phyloP scores from a whole-genome alignment of 495 filamentous ascomycete species.

The Hypomontagnella monticulosa region DNA sequence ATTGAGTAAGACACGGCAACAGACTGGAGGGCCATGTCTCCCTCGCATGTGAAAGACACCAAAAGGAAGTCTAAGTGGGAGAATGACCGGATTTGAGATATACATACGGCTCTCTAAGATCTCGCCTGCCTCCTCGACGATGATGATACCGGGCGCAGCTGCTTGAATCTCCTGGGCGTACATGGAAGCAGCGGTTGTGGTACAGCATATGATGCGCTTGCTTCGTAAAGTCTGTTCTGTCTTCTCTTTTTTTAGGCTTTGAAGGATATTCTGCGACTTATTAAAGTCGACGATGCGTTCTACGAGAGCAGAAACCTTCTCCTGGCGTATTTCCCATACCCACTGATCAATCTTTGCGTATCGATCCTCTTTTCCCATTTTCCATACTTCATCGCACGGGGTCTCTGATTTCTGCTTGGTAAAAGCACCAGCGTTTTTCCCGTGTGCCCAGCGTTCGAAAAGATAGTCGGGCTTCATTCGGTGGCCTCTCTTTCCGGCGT shows the following conservation, averaged over 20 bases:
- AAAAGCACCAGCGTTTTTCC: conserved; percentile 58
- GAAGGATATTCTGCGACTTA: conserved; percentile 51
- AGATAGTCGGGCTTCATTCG: conserved; percentile 62
- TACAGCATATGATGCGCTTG: conserved; percentile 77
- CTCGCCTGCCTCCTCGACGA: conserved; percentile 85
- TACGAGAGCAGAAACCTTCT: conserved; percentile 56
- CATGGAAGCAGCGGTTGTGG: conserved; percentile 78
- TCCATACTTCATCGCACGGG: conserved; percentile 61
- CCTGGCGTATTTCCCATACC: conserved; percentile 59
- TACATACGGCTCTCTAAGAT: conserved; percentile 68
- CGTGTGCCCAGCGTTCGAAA: conserved; percentile 64
- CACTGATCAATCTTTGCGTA: conserved; percentile 54
- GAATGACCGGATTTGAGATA: conserved; percentile 2
- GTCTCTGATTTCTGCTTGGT: conserved; percentile 32
- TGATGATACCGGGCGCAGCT: conserved; percentile 62
- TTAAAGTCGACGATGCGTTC: conserved; percentile 54
- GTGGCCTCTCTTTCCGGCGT: conserved; percentile 59
- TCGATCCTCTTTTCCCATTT: conserved; percentile 54
- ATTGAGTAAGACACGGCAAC: not conserved
- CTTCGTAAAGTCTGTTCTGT: conserved; percentile 55
- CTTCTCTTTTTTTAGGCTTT: conserved; percentile 55
- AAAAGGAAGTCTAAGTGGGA: not conserved
- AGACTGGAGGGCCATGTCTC: not conserved
- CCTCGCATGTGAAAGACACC: not conserved
- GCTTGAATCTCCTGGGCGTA: conserved; percentile 62